phyloP scores from a whole-genome alignment of 116 monocot genomes.

The Trichopus zeylanicus region DNA sequence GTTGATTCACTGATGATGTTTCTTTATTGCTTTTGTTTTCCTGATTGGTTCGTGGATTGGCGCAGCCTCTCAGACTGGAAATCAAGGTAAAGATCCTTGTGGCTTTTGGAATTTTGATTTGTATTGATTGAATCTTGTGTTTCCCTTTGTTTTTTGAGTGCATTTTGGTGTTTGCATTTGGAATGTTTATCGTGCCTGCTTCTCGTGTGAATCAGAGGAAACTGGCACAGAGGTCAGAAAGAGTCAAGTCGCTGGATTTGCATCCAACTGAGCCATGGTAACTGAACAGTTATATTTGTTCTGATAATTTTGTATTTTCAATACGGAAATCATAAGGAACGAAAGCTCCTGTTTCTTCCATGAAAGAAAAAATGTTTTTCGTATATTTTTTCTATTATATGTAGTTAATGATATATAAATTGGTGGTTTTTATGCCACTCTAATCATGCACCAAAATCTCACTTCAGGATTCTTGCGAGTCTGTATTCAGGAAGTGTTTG shows the following conservation, averaged over 20 bases:
- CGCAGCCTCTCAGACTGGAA: constrained; percentile 57
- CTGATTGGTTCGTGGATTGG: constrained; percentile 1
- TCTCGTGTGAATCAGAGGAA: constrained; percentile 7
- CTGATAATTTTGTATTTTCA: neutral
- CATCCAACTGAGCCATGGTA: constrained; percentile 16
- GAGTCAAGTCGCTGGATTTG: constrained; percentile 10
- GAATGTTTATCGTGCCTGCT: neutral
- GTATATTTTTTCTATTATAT: too few relatives aligned
- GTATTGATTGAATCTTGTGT: constrained; percentile 1
- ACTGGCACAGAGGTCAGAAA: constrained; percentile 13
- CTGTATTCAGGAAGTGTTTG: constrained; percentile 72
- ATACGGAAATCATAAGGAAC: too few relatives aligned
- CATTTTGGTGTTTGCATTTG: neutral
- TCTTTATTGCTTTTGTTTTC: constrained; percentile 5
- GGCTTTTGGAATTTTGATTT: neutral
- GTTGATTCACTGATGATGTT: too few relatives aligned
- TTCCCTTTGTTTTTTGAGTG: neutral
- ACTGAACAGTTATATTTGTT: neutral
- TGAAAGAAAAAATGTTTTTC: too few relatives aligned
- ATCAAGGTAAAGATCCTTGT: constrained; percentile 30
- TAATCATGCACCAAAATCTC: too few relatives aligned
- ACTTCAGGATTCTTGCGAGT: constrained; percentile 29
- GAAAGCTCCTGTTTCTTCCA: too few relatives aligned
- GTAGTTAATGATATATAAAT: neutral
- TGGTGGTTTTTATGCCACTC: too few relatives aligned